Base-by-base conservation (phyloP, 179 eudicot genomes). In the Pouteria campechiana region DNA sequence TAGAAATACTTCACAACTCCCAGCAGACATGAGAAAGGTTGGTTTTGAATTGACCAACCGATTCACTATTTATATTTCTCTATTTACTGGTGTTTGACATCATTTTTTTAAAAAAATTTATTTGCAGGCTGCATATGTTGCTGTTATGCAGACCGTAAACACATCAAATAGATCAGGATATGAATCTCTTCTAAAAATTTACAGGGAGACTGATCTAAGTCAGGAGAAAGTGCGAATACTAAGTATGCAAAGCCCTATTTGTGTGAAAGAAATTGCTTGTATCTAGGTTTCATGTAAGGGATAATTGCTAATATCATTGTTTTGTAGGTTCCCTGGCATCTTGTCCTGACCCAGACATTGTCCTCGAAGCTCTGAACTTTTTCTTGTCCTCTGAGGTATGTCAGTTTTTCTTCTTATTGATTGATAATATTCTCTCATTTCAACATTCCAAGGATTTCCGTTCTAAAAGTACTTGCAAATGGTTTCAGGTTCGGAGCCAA, bases 11-110 rank as follows among this genome's bases (percentile, higher is more conserved):
- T 68, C 82, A n/a, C 82, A 82, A 76, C 92, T 86, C 35, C 96
- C 94, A 49, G 94, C 98, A 53, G 98, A 90, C 62, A 56, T 79
- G 32, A 76, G 98, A 82, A 90, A 56, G 87, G 98, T 90, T 25
- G 13, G 19, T 48, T 25, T 14, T 21, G 25, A 31, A 5, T n/a
- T 17, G 17, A 8, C 18, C 25, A n/a, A n/a, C n/a, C 16, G 13
- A 31, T n/a, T n/a, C n/a, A n/a, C n/a, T n/a, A 3, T 33, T 30
- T 4, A 11, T 36, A 22, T 34, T n/a, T 19, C 17, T 35, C n/a
- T 23, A 23, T 39, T 3, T 42, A 4, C n/a, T 2, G 24, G 14
- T 37, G 12, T 25, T n/a, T 44, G 18, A 5, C 32, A 19, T n/a
- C 3, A 31, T 22, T 48, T 31, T 14, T 23, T 62, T n/a, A n/a